Percentiles rank a stretch among this genome's conserved stretches.
Evolutionary conservation across 1,284 basidiomycete species (phyloP).

Genomic region (Sphagnurus paluster): DNA sequence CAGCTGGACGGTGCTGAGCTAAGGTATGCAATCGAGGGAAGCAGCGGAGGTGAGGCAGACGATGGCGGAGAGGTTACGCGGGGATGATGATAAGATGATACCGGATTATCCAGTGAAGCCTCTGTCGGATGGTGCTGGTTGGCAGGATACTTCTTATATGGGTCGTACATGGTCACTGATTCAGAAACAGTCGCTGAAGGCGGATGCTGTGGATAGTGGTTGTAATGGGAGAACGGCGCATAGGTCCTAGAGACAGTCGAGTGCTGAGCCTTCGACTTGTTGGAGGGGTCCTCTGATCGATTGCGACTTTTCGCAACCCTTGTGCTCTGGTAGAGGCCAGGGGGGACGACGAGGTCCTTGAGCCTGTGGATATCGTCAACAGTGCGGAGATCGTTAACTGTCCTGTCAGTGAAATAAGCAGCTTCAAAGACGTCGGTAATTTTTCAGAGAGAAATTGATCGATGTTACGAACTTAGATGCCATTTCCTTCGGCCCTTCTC

Average conservation of each 20-base stretch:
- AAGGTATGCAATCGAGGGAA: not conserved
- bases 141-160: conserved; percentile 29
- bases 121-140: conserved; percentile 7
- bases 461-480: conserved; percentile 62
- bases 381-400: conserved; percentile 63
- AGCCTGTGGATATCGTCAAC: conserved; percentile 61
- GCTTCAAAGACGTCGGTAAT: conserved; percentile 38
- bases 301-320: conserved; percentile 51
- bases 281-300: conserved; percentile 30
- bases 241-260: conserved; percentile 43
- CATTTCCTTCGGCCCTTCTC: conserved; percentile 68
- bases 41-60: not conserved
- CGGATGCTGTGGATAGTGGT: conserved; percentile 12
- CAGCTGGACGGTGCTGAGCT: not conserved
- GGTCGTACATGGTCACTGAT: conserved; percentile 39
- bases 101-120: conserved; percentile 1
- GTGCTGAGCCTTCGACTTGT: conserved; percentile 26
- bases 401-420: conserved; percentile 75
- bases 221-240: conserved; percentile 53
- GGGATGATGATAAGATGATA: not conserved
- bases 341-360: conserved; percentile 53
- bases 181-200: conserved; percentile 20
- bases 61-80: not conserved
- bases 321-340: conserved; percentile 64
- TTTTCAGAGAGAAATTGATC: conserved; percentile 6